Evolutionary conservation across 495 filamentous ascomycete species (phyloP), one percentile per base, ranked within the genome.

Genomic region (Aspergillus biplanus): DNA sequence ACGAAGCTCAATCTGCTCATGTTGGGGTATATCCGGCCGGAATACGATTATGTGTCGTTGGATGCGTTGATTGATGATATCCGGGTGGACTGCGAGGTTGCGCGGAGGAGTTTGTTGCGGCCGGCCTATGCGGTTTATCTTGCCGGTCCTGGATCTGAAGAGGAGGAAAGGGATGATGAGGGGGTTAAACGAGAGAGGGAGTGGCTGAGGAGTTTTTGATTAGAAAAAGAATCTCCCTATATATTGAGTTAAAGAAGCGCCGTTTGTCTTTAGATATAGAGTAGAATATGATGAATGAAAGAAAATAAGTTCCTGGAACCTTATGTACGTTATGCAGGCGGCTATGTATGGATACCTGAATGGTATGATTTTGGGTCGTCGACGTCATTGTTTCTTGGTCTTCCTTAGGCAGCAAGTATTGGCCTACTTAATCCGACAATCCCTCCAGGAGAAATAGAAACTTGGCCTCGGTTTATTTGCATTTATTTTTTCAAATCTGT

Each of bases 41-140:
- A 99, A 71, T 87, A 84, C 68, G 92, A 98, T 74, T 99, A 99
- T 77, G 84, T 88, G 34, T 87, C 84, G 53, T 79, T 91, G 69
- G 93, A 98, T 58, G 87, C 87, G 32, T 73, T 99, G 73, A 86
- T 97, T 42, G 85, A 89, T 67, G 95, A 99, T 77, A 99, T 99
- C 66, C 82, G 84, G 61, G 78, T 89, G 57, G 95, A 99, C 77
- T 93, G 94, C 69, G 87, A 91, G 70, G 93, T 99, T 56, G 89
- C 92, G 21, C 78, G 82, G 61, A 75, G 78, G 68, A 95, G 92
- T 81, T 76, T 99, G 70, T 80, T 75, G 67, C 78, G 95, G 61
- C 76, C 82, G 35, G 85, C 74, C 27, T 99, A 95, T 85, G 75
- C 66, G 62, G 74, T 76, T 56, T 87, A 82, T 69, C 75, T 77